A percentile compares a stretch with the other conserved stretches of the same genome.
Conservation (phyloP, 163 green algal genomes). For the Volvox carteri region DNA sequence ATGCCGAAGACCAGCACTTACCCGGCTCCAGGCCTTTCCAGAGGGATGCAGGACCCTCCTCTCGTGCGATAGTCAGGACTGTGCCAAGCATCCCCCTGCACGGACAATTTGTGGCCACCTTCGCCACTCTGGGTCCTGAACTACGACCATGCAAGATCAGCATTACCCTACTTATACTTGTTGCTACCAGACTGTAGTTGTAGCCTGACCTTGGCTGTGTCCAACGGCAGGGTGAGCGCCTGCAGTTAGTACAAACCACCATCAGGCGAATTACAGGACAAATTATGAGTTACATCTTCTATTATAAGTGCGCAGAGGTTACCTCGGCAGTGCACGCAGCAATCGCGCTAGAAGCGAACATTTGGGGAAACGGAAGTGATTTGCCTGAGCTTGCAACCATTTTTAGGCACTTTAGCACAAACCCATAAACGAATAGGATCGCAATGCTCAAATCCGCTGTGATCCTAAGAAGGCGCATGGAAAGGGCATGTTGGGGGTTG, state of each 20-base stretch:
- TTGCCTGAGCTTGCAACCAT: slow-evolving; percentile 37
- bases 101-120: too few species aligned
- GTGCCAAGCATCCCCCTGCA: slow-evolving; percentile 88
- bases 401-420: neutral
- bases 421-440: too few species aligned
- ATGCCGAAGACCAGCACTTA: slow-evolving; percentile 26
- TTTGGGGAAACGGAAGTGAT: slow-evolving; percentile 75
- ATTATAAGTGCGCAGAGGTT: neutral
- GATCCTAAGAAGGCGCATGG: too few species aligned
- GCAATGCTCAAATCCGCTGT: too few species aligned
- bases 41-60: slow-evolving; percentile 91
- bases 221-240: slow-evolving; percentile 87
- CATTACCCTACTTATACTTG: slow-evolving; percentile 87
- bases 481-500: too few species aligned
- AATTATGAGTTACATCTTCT: neutral
- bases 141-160: too few species aligned
- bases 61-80: slow-evolving; percentile 89
- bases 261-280: too few species aligned
- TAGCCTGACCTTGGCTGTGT: slow-evolving; percentile 97
- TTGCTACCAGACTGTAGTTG: slow-evolving; percentile 89
- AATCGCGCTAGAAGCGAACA: slow-evolving; percentile 80
- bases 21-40: slow-evolving; percentile 95
- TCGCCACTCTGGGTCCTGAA: too few species aligned
- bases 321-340: slow-evolving; percentile 86
- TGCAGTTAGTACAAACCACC: slow-evolving; percentile 42